These are phyloP conservation scores for Penicillium sp. DNA, from an alignment of 2,329 filamentous ascomycete genomes.

Conservation along the genomic window DNA sequence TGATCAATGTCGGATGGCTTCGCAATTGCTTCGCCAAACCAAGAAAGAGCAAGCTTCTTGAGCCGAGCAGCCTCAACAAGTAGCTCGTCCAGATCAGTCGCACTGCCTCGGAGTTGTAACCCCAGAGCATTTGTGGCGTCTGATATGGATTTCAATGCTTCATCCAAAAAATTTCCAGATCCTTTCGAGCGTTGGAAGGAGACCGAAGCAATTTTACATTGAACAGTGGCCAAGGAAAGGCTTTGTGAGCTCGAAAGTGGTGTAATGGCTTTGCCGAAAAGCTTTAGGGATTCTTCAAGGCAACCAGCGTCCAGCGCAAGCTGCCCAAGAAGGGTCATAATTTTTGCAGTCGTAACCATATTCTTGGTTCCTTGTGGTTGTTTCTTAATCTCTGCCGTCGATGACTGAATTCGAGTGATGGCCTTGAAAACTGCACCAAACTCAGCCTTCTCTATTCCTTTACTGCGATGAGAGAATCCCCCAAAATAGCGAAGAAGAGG, in stretches of 20 bases:
- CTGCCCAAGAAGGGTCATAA: slow-evolving; percentile 38
- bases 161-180: slow-evolving; percentile 21
- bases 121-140: slow-evolving; percentile 38
- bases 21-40: slow-evolving; percentile 33
- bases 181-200: slow-evolving; percentile 33
- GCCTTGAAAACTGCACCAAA: slow-evolving; percentile 39
- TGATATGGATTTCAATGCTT: slow-evolving; percentile 27
- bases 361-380: slow-evolving; percentile 23
- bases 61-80: slow-evolving; percentile 44
- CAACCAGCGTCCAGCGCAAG: slow-evolving; percentile 43
- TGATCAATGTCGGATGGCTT: slow-evolving; percentile 17
- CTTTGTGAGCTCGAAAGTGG: slow-evolving; percentile 33
- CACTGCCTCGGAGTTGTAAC: slow-evolving; percentile 39
- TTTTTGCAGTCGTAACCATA: slow-evolving; percentile 30
- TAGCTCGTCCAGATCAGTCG: slow-evolving; percentile 45
- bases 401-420: slow-evolving; percentile 37
- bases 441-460: slow-evolving; percentile 35
- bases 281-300: slow-evolving; percentile 39
- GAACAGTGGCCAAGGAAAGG: slow-evolving; percentile 37
- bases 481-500: slow-evolving; percentile 44
- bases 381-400: slow-evolving; percentile 30
- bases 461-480: slow-evolving; percentile 35
- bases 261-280: slow-evolving; percentile 34
- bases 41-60: slow-evolving; percentile 43
- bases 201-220: slow-evolving; percentile 41